phyloP scores from a whole-genome alignment of 495 filamentous ascomycete species.

The Xanthoparmelia taractica region DNA sequence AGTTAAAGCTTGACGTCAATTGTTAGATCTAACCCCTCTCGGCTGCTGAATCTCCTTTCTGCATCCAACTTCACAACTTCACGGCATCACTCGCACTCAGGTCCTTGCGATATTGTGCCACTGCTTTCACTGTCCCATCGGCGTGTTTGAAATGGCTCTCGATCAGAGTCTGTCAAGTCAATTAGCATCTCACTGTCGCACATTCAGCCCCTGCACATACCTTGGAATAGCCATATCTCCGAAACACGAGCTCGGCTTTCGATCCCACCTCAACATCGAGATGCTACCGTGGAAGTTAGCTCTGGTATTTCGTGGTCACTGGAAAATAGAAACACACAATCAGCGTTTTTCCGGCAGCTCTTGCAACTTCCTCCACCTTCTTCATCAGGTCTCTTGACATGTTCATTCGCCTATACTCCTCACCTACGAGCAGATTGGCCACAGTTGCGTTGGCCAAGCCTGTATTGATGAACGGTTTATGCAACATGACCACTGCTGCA shows the following conservation, averaged over 20 bases:
- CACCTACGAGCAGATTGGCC: background rate
- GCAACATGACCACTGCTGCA: background rate
- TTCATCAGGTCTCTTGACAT: background rate
- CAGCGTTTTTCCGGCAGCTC: background rate
- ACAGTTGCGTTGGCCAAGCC: background rate
- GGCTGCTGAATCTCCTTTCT: too few species aligned
- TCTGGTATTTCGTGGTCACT: background rate
- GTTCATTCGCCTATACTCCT: background rate
- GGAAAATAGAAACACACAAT: background rate
- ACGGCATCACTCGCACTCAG: background rate
- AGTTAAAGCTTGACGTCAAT: background rate
- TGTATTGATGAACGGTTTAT: background rate
- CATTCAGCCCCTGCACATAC: background rate
- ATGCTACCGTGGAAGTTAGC: background rate
- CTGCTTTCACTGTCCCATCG: background rate
- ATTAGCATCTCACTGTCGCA: too few species aligned
- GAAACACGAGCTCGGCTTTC: background rate
- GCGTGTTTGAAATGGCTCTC: too few species aligned
- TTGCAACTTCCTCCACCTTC: background rate
- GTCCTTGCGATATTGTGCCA: background rate
- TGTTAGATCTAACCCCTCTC: background rate
- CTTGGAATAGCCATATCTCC: background rate
- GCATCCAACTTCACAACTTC: background rate
- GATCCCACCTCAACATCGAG: background rate
- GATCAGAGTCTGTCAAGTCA: too few species aligned